A percentile compares a stretch with the other conserved stretches of the same genome.
These are phyloP conservation scores for Sporothrix phasma DNA, from an alignment of 2,329 filamentous ascomycete genomes.

Conservation along the genomic window DNA sequence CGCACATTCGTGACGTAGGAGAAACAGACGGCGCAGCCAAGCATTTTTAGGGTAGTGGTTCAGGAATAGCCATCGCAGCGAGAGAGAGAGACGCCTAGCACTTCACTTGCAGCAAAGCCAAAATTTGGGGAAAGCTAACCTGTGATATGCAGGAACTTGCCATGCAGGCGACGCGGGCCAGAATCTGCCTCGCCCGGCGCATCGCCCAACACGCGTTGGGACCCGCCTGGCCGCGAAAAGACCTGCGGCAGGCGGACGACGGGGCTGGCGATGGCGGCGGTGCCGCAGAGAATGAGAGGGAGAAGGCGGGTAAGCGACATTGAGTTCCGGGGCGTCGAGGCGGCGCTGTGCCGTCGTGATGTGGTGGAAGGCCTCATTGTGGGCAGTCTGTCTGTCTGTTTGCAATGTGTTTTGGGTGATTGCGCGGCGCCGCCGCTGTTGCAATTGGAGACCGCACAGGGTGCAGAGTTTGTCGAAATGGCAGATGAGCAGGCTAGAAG, in stretches of 20 bases:
- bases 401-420: not conserved
- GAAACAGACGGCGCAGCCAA: not conserved
- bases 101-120: not conserved
- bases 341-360: not conserved
- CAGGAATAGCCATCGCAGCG: not conserved
- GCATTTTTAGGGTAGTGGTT: not conserved
- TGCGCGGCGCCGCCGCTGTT: not conserved
- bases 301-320: not conserved
- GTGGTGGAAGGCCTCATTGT: not conserved
- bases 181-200: conserved; percentile 9
- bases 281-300: not conserved
- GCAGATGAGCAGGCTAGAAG: not conserved
- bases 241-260: conserved; percentile 13
- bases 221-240: conserved; percentile 5
- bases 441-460: not conserved
- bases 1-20: not conserved
- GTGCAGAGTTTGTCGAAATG: not conserved
- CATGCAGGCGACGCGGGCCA: conserved; percentile 44
- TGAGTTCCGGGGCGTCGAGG: not conserved
- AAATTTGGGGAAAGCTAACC: conserved; percentile 44
- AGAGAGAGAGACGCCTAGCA: not conserved
- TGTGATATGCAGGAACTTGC: conserved; percentile 80
- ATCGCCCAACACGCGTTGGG: conserved; percentile 19
- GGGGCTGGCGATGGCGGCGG: conserved; percentile 23
- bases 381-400: not conserved